Conservation (phyloP, 2,329 filamentous ascomycete species). For the Colletotrichum siamense region DNA sequence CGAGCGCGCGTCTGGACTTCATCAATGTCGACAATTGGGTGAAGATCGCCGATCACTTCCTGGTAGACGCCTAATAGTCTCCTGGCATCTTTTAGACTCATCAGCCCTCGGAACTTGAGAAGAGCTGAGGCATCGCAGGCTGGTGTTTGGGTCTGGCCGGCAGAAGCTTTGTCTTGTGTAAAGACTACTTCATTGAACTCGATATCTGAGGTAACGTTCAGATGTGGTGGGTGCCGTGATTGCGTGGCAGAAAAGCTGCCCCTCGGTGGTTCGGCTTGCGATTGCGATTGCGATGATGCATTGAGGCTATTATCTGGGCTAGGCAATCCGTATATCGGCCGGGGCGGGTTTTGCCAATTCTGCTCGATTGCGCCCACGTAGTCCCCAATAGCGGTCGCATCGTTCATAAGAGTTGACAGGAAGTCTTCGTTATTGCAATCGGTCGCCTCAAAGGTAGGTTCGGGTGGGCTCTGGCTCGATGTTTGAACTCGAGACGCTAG, state of each 20-base stretch:
- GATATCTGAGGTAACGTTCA: neutral
- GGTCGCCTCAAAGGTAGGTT: neutral
- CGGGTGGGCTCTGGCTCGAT: neutral
- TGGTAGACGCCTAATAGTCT: neutral
- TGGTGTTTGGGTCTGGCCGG: neutral
- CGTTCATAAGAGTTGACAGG: neutral
- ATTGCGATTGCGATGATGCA: conserved; percentile 21
- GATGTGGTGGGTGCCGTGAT: neutral
- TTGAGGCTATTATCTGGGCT: conserved; percentile 32
- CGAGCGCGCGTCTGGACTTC: neutral
- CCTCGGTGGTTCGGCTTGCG: conserved; percentile 24
- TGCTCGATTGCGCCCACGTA: neutral
- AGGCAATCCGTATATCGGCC: conserved; percentile 29
- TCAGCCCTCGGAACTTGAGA: neutral
- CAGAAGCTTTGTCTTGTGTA: neutral
- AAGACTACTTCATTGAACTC: neutral
- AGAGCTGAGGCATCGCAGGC: neutral
- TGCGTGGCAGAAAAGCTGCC: neutral
- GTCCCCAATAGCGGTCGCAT: neutral
- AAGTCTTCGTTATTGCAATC: neutral
- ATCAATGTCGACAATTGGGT: neutral
- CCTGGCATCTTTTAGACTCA: neutral
- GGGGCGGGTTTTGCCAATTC: neutral
- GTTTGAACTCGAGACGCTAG: neutral
- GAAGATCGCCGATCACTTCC: neutral